These are phyloP conservation scores for Globisporangium recalcitrans DNA, from an alignment of 352 stramenopile genomes.

Conservation along the genomic window DNA sequence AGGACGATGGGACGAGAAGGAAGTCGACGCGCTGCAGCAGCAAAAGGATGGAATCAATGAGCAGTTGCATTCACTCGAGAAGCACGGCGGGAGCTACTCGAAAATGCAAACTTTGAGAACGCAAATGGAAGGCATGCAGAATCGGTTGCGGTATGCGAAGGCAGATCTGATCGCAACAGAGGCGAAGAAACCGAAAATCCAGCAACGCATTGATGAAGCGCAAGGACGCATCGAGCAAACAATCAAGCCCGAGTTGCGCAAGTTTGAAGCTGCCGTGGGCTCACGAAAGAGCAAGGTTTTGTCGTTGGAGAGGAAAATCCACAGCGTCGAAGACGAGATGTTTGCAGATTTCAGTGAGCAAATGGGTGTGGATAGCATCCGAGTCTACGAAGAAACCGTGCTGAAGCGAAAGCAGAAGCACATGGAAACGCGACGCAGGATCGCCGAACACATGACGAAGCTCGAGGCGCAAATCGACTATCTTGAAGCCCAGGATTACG, in stretches of 20 bases:
- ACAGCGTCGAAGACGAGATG: conserved; percentile 79
- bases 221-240: conserved; percentile 39
- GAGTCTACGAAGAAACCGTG: conserved; percentile 92
- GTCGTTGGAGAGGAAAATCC: conserved; percentile 54
- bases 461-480: conserved; percentile 74
- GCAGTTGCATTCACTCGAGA: conserved; percentile 54
- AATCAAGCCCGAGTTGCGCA: conserved; percentile 61
- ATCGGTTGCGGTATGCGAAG: conserved; percentile 68
- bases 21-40: conserved; percentile 78
- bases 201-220: conserved; percentile 50
- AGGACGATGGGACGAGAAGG: conserved; percentile 91
- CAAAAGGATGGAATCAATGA: conserved; percentile 83
- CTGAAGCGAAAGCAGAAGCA: conserved; percentile 77
- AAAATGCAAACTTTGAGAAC: conserved; percentile 62
- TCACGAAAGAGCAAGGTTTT: conserved; percentile 42
- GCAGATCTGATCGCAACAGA: conserved; percentile 71
- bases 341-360: conserved; percentile 78
- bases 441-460: conserved; percentile 80
- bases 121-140: conserved; percentile 65
- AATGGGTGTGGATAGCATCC: conserved; percentile 78
- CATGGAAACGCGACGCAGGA: conserved; percentile 64
- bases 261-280: conserved; percentile 43
- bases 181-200: conserved; percentile 61
- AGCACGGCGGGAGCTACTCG: conserved; percentile 63
- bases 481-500: conserved; percentile 62